Evolutionary conservation across 108 stramenopile species (phyloP), one percentile per base, ranked within the genome.

Genomic region (Stephanodiscus minutulus): DNA sequence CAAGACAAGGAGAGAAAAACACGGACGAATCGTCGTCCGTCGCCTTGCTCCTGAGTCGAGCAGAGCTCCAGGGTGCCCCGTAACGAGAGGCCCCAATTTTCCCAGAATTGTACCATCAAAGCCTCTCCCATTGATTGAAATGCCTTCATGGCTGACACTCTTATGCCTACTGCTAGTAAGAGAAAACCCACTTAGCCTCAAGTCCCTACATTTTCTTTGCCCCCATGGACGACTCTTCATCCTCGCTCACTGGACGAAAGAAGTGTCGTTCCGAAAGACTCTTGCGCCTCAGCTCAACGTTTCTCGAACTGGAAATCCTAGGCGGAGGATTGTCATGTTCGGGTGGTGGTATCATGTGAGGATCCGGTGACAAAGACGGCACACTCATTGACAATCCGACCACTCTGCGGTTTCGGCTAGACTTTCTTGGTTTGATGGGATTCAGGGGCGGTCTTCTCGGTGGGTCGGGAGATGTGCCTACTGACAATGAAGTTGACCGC

Each of bases 211-310:
- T 9, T n/a, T 60, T 4, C 28, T 60, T 22, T 21, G 20, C 21
- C 59, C 59, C 37, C 36, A 21, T 60, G 35, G 59, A 36, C 5
- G 66, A 74, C 57, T 74, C 74, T 27, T 74, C 74, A 61, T 74
- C 74, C 27, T 74, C 66, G 8, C 65, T 61, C 48, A 74, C 66
- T 41, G 74, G 74, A 3, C 74, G 57, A 52, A 74, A 74, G 41
- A 74, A 74, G 36, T 66, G 65, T 18, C 50, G 64, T 43, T 66
- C 74, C 8, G 43, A 41, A 15, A 74, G 59, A 74, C 74, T 74
- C n/a, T 74, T 74, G 11, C 74, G 74, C 11, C 74, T 53, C 74
- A 74, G 46, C 21, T 74, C 74, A 7, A 74, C 66, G 67, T 74
- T 74, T n/a, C 54, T 66, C 0, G 74, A 66, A 33, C 74, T 67